Evolutionary conservation across 192 early-diverging fungal genomes (phyloP), one percentile per base, ranked within the genome.

Genomic region (Ambispora gerdemannii): DNA sequence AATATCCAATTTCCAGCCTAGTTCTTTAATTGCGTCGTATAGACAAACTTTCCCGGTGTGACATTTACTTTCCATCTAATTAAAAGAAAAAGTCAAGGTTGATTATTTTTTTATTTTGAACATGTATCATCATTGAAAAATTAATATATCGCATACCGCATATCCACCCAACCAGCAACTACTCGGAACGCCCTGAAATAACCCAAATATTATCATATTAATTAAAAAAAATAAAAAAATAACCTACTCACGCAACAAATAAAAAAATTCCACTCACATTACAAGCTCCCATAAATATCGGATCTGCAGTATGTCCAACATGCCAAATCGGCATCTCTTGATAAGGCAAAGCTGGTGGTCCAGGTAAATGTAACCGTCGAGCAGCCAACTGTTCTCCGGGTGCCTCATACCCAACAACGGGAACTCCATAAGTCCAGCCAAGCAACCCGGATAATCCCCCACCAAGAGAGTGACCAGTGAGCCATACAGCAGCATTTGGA

Each of bases 401-500:
- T 3, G 88, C 80, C 80, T 98, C 87, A 67, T 89, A 96, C 0
- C 88, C 86, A 19, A 96, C 87, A 0, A 86, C 88, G 0, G 96
- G 95, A 3, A 94, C 70, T 33, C 91, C 89, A 80, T 89, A 92
- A 0, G 95, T 94, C 28, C 93, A 77, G 0, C 90, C 93, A 7
- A 96, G 67, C 4, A 97, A 76, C 30, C 82, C 63, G 1, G 90
- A 87, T 32, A 98, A 50, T 1, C 88, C 78, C 1, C 92, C 93
- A 43, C 92, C 92, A 17, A 93, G 81, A n/a, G 91, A 92, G 71
- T 98, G 94, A 28, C 95, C 95, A 4, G 92, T 86, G 38, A 96
- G 50, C 83, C 93, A 91, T 4, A 96, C 82, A 28, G 78, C 73
- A 0, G 89, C 85, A 10, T 79, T 75, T 0, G 93, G 92, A 72